Evolutionary conservation across 2,329 filamentous ascomycete genomes (phyloP).

Genomic region (Claviceps capensis): DNA sequence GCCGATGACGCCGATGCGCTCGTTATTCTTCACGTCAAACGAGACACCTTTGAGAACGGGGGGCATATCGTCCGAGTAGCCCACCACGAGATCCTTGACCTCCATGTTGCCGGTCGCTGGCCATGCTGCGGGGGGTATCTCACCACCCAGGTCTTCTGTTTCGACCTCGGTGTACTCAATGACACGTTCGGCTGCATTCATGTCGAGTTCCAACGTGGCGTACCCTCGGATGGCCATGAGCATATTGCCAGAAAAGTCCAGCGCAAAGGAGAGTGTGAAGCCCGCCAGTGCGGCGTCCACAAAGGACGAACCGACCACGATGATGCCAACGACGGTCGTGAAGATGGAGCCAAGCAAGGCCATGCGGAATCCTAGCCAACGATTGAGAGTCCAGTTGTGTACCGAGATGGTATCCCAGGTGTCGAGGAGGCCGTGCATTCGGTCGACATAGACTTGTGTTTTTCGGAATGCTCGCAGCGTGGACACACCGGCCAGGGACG

Average conservation of each 20-base stretch:
- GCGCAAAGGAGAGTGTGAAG: constrained; percentile 60
- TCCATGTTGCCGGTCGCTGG: constrained; percentile 60
- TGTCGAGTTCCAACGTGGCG: constrained; percentile 58
- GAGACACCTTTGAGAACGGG: constrained; percentile 56
- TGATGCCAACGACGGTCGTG: constrained; percentile 46
- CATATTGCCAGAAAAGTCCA: constrained; percentile 52
- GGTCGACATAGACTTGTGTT: constrained; percentile 47
- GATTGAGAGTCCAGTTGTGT: constrained; percentile 59
- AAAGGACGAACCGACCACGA: constrained; percentile 46
- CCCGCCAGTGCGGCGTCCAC: constrained; percentile 61
- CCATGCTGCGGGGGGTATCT: constrained; percentile 55
- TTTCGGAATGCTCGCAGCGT: constrained; percentile 69
- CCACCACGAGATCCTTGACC: constrained; percentile 57
- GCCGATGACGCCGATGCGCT: constrained; percentile 64
- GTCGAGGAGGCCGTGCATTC: constrained; percentile 59
- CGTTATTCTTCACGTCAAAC: constrained; percentile 51
- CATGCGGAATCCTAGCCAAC: constrained; percentile 67
- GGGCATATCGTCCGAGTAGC: constrained; percentile 57
- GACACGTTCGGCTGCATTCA: constrained; percentile 67
- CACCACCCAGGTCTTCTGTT: constrained; percentile 51
- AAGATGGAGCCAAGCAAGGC: constrained; percentile 56
- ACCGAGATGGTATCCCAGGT: constrained; percentile 51
- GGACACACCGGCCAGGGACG: constrained; percentile 55
- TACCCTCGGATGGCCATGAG: constrained; percentile 56
- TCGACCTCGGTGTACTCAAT: constrained; percentile 59